Evolutionary conservation across 2,329 filamentous ascomycete species (phyloP).

Genomic region (Apiospora hydei): DNA sequence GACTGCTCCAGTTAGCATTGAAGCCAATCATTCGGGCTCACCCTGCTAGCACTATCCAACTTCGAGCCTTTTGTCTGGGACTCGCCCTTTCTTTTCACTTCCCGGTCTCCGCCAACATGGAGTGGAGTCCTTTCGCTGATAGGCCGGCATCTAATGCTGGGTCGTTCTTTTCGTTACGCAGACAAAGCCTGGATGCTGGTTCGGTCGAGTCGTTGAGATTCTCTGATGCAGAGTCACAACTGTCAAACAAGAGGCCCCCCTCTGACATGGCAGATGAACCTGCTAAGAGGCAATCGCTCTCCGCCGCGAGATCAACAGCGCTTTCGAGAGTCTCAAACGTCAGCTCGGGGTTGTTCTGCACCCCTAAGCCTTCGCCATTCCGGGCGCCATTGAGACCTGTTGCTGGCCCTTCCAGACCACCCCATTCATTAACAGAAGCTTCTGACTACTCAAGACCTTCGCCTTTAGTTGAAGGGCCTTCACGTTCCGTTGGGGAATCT

Average conservation of each 20-base stretch:
- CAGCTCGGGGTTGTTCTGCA: background rate
- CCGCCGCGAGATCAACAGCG: background rate
- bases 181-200: background rate
- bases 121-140: background rate
- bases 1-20: background rate
- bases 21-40: background rate
- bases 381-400: background rate
- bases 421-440: background rate
- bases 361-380: background rate
- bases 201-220: background rate
- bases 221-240: background rate
- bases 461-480: no score
- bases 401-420: background rate
- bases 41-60: background rate
- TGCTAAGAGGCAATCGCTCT: background rate
- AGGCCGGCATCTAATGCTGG: background rate
- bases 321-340: background rate
- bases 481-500: background rate
- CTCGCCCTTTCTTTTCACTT: background rate
- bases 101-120: background rate
- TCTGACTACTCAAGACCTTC: background rate
- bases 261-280: background rate
- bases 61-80: background rate
- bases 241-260: background rate
- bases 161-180: background rate